Conservation (phyloP, 1,139 yeast genomes). For the Lodderomyces metapsilosis region DNA sequence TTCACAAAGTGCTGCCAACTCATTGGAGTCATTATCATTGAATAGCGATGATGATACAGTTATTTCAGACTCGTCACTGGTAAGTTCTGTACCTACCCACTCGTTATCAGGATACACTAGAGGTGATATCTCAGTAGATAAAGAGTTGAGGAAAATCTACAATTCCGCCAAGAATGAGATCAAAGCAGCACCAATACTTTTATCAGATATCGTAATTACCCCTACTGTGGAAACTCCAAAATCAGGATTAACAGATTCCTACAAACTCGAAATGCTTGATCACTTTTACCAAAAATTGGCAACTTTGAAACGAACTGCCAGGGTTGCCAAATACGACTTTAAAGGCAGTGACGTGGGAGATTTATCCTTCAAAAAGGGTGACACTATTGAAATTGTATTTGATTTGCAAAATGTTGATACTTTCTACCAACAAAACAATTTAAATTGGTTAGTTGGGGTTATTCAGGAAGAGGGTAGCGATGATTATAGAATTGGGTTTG, state of each 20-base stretch:
- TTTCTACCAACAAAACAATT: conserved; percentile 20
- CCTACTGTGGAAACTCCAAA: background rate
- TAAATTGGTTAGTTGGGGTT: conserved; percentile 38
- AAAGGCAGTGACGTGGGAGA: conserved; percentile 40
- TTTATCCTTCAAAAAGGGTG: conserved; percentile 37
- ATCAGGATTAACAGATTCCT: conserved; percentile 1
- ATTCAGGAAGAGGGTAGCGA: conserved; percentile 10
- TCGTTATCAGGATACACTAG: conserved; percentile 20
- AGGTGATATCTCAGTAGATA: conserved; percentile 15
- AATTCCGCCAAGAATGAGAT: conserved; percentile 38
- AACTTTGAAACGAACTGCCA: conserved; percentile 13
- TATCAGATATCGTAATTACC: background rate
- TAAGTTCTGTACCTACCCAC: conserved; percentile 19
- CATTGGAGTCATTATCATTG: conserved; percentile 19
- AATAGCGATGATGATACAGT: conserved; percentile 20
- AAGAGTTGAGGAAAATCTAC: conserved; percentile 28
- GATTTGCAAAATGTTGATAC: conserved; percentile 30
- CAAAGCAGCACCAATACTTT: conserved; percentile 28
- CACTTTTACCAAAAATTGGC: conserved; percentile 4
- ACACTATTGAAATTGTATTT: conserved; percentile 31
- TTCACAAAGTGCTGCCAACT: conserved; percentile 11
- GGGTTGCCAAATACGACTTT: conserved; percentile 30
- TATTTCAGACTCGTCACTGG: conserved; percentile 16
- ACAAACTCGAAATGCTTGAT: conserved; percentile 2
- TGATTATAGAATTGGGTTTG: conserved; percentile 36